These are phyloP conservation scores for Penicillium corylophilum DNA, from an alignment of 2,329 filamentous ascomycete genomes.

Conservation along the genomic window DNA sequence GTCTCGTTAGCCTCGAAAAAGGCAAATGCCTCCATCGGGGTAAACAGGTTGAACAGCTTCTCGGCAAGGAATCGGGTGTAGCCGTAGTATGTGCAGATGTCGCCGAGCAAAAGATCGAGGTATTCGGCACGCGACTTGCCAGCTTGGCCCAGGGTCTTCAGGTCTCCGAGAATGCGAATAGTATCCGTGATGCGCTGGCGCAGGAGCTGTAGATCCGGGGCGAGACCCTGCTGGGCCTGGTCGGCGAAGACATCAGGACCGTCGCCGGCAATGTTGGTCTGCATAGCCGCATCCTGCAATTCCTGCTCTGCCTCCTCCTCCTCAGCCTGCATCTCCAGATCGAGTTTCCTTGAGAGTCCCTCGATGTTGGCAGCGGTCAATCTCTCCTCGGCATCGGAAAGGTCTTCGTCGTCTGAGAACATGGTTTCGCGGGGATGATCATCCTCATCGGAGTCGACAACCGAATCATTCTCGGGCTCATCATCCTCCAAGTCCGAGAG, in stretches of 20 bases:
- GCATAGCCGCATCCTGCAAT: slow-evolving; percentile 77
- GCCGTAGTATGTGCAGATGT: slow-evolving; percentile 94
- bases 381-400: slow-evolving; percentile 83
- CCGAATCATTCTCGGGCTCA: slow-evolving; percentile 57
- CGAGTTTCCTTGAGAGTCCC: slow-evolving; percentile 81
- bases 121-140: slow-evolving; percentile 85
- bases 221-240: slow-evolving; percentile 63
- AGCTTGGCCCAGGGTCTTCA: slow-evolving; percentile 75
- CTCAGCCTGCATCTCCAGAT: slow-evolving; percentile 72
- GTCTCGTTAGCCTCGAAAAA: slow-evolving; percentile 99
- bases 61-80: slow-evolving; percentile 94
- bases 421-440: slow-evolving; percentile 61
- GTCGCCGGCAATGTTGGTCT: slow-evolving; percentile 89
- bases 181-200: slow-evolving; percentile 89
- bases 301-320: slow-evolving; percentile 82
- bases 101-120: slow-evolving; percentile 78
- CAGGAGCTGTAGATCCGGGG: slow-evolving; percentile 86
- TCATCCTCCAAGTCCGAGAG: slow-evolving; percentile 57
- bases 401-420: slow-evolving; percentile 94
- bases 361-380: slow-evolving; percentile 95
- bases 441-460: slow-evolving; percentile 71
- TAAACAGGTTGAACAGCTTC: slow-evolving; percentile 91
- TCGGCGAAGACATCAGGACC: slow-evolving; percentile 63
- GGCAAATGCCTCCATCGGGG: slow-evolving; percentile 88
- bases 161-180: slow-evolving; percentile 85